Conservation (phyloP, 2,329 filamentous ascomycete species). For the Didymella pomorum region DNA sequence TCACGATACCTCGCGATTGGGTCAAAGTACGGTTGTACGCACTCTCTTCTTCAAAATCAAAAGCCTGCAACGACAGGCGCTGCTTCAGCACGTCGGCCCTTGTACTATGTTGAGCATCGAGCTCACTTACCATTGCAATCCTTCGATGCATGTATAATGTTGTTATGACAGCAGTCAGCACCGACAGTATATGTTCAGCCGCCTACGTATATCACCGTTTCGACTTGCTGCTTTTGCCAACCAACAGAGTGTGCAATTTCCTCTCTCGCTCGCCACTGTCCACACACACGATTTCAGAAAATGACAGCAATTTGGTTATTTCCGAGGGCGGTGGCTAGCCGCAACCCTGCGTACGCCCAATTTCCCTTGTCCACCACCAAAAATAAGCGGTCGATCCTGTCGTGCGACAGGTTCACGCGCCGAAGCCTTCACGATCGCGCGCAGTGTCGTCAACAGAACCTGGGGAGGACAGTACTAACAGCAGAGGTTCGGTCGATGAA, state of each 20-base stretch:
- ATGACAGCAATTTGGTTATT: conserved; percentile 36
- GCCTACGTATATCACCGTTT: conserved; percentile 9
- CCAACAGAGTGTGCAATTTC: conserved; percentile 13
- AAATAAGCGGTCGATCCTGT: conserved; percentile 15
- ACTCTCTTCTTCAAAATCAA: neutral
- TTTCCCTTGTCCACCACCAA: conserved; percentile 24
- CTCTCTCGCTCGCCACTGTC: conserved; percentile 7
- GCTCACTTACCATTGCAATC: neutral
- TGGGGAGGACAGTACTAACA: neutral
- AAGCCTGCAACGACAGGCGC: conserved; percentile 3
- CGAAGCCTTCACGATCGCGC: conserved; percentile 14
- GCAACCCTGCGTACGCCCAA: conserved; percentile 33
- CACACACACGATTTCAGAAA: conserved; percentile 18
- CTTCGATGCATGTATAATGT: neutral
- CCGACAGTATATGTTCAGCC: neutral
- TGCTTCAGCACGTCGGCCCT: neutral
- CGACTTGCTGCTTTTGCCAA: conserved; percentile 5
- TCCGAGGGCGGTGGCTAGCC: conserved; percentile 27
- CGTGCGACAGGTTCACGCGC: conserved; percentile 18
- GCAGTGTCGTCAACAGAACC: neutral
- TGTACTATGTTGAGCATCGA: neutral
- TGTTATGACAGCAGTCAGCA: neutral
- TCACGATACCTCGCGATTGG: neutral
- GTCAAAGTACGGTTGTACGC: neutral
- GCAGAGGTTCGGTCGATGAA: neutral